Base-by-base conservation (phyloP, 371 early-diverging fungal species). In the Mortierella sp. region DNA sequence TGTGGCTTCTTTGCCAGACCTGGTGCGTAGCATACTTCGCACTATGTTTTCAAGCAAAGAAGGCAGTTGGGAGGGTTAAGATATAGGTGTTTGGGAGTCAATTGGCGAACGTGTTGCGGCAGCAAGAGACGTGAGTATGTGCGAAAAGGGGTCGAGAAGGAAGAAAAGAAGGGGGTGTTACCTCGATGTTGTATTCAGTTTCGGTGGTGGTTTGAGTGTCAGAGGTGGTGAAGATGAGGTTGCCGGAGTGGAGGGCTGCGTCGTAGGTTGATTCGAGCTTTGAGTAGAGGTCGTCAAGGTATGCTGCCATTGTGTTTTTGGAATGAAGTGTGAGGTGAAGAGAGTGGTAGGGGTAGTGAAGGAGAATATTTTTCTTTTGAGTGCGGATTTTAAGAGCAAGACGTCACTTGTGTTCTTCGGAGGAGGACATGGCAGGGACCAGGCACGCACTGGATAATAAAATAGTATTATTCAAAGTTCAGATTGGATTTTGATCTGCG, bases 21-120 rank as follows among this genome's bases (percentile, higher is more conserved):
- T 10, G 93, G 93, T 3, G 90, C 93, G 77, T 87, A 84, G n/a
- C 87, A 88, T 72, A 92, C 83, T 58, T 91, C 87, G 72, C 89
- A 89, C 89, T 90, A 46, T 10, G 46, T 27, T 12, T 41, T n/a
- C 14, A 4, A 44, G 24, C n/a, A 12, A 56, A 24, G 27, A 24
- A 18, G 7, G 43, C 12, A 21, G 16, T 29, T 48, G 54, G 7
- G 60, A 12, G 8, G 35, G 65, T 60, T 60, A 60, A 11, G 5
- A 60, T 27, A 63, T 7, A 7, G 18, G 21, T 35, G 38, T 35
- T 14, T 48, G 48, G 14, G 14, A 14, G 51, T 41, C 35, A 68
- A 68, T 38, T 68, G 38, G 18, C 2, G 41, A 2, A 24, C 8
- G 38, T 21, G 35, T 18, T 16, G 35, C 3, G 41, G 58, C 3